Conservation (phyloP, 2,329 filamentous ascomycete species). For the Fusarium sp. region DNA sequence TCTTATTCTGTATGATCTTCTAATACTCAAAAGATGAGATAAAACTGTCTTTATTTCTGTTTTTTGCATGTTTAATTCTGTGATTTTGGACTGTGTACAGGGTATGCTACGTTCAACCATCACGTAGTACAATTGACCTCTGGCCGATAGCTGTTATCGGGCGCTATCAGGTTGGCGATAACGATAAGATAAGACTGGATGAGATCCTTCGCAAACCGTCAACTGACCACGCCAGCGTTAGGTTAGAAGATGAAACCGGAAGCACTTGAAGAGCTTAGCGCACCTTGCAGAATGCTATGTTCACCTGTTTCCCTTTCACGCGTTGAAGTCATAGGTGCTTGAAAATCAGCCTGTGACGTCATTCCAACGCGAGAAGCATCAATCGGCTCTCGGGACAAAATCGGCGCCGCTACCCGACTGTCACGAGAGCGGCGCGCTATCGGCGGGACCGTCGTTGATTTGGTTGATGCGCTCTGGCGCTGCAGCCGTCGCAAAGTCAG, state of each 20-base stretch:
- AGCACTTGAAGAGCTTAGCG: fast-evolving
- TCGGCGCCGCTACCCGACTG: background rate
- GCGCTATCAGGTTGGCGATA: background rate
- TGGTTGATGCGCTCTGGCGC: background rate
- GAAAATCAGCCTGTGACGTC: background rate
- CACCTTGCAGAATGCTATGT: fast-evolving
- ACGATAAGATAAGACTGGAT: background rate
- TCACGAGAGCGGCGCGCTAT: background rate
- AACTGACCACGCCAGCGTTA: background rate
- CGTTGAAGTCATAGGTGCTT: too few relatives aligned
- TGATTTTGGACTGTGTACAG: background rate
- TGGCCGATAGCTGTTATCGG: background rate
- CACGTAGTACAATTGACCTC: too few relatives aligned
- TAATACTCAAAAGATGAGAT: fast-evolving
- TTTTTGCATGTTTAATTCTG: background rate
- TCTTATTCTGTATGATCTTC: too few relatives aligned
- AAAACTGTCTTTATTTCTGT: fast-evolving
- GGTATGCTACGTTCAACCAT: background rate
- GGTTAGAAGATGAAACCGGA: too few relatives aligned
- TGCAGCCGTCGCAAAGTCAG: conserved; percentile 11
- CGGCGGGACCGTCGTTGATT: background rate
- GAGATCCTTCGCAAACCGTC: background rate
- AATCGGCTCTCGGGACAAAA: background rate
- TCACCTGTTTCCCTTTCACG: fast-evolving
- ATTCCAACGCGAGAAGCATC: background rate